A percentile compares a stretch with the other conserved stretches of the same genome.
Conservation (phyloP, 352 stramenopile species). For the Blastocystis sp. region DNA sequence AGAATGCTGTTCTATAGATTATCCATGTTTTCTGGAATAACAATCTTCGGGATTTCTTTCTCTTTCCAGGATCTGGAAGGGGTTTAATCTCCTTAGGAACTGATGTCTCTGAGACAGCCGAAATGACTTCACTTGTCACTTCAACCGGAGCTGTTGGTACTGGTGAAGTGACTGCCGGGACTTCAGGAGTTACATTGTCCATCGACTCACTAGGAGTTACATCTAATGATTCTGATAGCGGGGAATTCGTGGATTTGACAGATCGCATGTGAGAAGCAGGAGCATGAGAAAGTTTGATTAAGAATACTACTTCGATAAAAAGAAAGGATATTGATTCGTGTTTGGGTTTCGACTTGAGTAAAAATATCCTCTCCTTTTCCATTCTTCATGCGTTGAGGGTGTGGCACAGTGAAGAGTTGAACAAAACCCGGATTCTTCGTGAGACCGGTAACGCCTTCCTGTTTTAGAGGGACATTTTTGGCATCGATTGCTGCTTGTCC, state of each 20-base stretch:
- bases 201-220: neutral
- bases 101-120: no score
- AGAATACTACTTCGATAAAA: neutral
- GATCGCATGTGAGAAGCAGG: slow-evolving; percentile 13
- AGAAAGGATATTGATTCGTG: slow-evolving; percentile 31
- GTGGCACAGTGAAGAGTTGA: slow-evolving; percentile 71
- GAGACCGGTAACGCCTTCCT: slow-evolving; percentile 42
- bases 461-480: slow-evolving; percentile 69
- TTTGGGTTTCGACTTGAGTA: neutral
- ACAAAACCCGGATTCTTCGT: slow-evolving; percentile 69
- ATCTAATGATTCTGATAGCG: neutral
- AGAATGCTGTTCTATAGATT: no score
- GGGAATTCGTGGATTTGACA: neutral
- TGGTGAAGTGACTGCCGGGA: neutral
- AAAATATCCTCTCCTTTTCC: slow-evolving; percentile 25
- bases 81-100: no score
- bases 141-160: neutral
- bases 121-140: no score
- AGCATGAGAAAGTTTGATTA: neutral
- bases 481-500: slow-evolving; percentile 67
- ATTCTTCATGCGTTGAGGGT: slow-evolving; percentile 69
- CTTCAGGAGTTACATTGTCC: neutral
- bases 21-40: no score
- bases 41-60: no score
- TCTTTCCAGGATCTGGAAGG: no score